Evolutionary conservation across 129 eudicot genomes (phyloP).

Genomic region (Arctium minus): DNA sequence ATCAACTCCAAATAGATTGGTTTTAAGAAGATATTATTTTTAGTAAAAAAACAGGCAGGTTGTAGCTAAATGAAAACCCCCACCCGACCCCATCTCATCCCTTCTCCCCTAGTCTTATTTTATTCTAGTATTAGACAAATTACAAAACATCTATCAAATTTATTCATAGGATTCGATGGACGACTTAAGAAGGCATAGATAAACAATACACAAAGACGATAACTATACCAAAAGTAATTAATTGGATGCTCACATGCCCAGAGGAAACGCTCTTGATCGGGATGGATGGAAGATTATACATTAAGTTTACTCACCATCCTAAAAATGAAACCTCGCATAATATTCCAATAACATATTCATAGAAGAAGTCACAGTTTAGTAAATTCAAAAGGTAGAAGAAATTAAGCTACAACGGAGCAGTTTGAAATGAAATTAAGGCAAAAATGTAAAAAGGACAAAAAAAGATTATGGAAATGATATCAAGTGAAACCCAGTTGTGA

Average conservation of each 20-base stretch:
- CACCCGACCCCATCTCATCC: neutral
- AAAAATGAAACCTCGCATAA: slow-evolving; percentile 5
- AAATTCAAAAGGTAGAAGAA: neutral
- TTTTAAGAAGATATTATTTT: neutral
- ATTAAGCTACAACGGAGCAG: neutral
- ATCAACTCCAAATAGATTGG: neutral
- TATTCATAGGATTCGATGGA: neutral
- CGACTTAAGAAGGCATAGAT: neutral
- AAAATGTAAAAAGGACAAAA: neutral
- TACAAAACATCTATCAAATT: neutral
- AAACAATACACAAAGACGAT: neutral
- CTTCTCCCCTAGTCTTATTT: neutral
- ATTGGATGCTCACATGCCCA: neutral
- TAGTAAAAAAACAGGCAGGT: neutral
- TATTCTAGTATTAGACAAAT: neutral
- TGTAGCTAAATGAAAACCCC: neutral
- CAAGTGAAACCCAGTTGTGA: neutral
- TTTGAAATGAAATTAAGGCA: neutral
- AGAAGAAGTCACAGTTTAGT: neutral
- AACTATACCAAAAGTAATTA: neutral
- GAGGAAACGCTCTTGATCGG: neutral
- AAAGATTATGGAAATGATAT: neutral
- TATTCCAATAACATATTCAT: neutral
- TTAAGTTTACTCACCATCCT: neutral
- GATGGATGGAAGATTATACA: neutral